Base-by-base conservation (phyloP, 768 basidiomycete genomes). In the Chalciporus chontae region DNA sequence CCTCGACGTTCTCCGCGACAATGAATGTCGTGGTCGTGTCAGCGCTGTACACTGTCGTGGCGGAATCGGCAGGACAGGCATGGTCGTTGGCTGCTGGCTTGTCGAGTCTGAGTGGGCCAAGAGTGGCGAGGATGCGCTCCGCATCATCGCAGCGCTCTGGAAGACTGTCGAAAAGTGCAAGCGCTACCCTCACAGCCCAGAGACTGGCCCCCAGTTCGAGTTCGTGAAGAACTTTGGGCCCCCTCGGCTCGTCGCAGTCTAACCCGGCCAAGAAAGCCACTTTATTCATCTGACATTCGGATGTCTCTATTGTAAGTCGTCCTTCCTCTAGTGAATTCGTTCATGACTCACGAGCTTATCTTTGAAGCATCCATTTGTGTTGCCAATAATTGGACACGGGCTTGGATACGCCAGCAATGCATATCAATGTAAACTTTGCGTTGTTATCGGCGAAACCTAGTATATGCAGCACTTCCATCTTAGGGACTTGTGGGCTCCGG, bases 1-100 rank as follows among this genome's bases (percentile, higher is more conserved):
- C 47, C 69, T 90, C 45, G 71, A 71, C 45, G 80, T 81, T 13
- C 67, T 89, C 10, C 64, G 76, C 24, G 81, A 84, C 60, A 85
- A 85, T 57, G 77, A 82, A 52, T 61, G 60, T 7, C 74, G 80
- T 4, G 81, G 78, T 2, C 74, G 86, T 13, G 74, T 83, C 29
- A 72, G 69, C n/a, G 87, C 86, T 5, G 86, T 90, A 5, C 87
- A 90, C 60, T 90, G 87, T 62, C 77, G 86, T 8, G 87, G 87
- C 2, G 87, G 87, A 0, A 89, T 89, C 43, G 87, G 87, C 1
- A 71, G 87, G 31, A 81, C 79, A 1, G 79, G 79, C 18, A 71
- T 80, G 68, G 77, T 81, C 43, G 73, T 81, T 38, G 85, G 87
- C 13, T 89, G 87, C 63, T 89, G 85, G 85, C 78, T 89, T 34